Evolutionary conservation across 352 stramenopile genomes (phyloP).

Genomic region (Pythium utonaiense): DNA sequence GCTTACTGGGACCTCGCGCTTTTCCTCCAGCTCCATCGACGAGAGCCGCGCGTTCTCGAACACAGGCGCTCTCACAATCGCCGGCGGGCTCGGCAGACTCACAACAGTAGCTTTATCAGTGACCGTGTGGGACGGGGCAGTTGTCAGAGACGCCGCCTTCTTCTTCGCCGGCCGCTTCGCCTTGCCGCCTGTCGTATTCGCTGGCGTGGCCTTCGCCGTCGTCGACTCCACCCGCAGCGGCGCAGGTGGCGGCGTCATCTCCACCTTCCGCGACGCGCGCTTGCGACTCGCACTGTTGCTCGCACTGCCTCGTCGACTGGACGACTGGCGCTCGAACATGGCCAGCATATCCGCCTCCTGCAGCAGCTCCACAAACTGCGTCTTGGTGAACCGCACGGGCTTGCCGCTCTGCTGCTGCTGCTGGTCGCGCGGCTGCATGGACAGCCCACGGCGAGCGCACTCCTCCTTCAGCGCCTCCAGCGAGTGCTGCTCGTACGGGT

Average conservation of each 20-base stretch:
- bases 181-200: not conserved
- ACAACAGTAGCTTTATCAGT: not conserved
- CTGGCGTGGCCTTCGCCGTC: no score
- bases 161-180: not conserved
- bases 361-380: slow-evolving; percentile 28
- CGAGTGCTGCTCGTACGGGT: slow-evolving; percentile 44
- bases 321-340: slow-evolving; percentile 11
- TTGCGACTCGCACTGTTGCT: not conserved
- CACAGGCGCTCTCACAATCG: slow-evolving; percentile 1
- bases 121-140: not conserved
- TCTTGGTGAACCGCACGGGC: slow-evolving; percentile 16
- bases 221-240: slow-evolving; percentile 1
- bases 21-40: not conserved
- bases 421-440: slow-evolving; percentile 6
- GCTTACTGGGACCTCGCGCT: not conserved
- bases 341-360: slow-evolving; percentile 34
- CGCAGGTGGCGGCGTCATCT: slow-evolving; percentile 5
- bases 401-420: slow-evolving; percentile 8
- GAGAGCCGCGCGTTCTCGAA: no score
- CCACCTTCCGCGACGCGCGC: not conserved
- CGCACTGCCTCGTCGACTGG: not conserved
- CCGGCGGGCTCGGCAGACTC: not conserved
- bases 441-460: slow-evolving; percentile 27
- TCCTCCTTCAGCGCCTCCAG: slow-evolving; percentile 37
- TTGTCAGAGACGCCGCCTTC: not conserved